Evolutionary conservation across 108 stramenopile species (phyloP).

Genomic region (Skeletonema menzelii): DNA sequence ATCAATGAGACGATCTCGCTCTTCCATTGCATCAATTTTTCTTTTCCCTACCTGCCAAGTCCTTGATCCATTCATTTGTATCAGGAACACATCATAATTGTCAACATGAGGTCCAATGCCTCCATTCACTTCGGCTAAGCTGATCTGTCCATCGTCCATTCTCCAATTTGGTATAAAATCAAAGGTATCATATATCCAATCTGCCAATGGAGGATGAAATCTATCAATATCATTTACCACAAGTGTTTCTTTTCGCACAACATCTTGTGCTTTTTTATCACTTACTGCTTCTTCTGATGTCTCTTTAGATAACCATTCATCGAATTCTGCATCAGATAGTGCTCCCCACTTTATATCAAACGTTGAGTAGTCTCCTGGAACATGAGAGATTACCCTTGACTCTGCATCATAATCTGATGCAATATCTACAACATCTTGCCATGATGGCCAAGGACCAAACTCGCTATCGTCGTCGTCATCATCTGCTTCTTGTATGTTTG

Average conservation of each 20-base stretch:
- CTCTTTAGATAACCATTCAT: conserved; percentile 23
- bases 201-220: conserved; percentile 60
- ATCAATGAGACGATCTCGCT: conserved; percentile 54
- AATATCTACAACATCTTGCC: conserved; percentile 63
- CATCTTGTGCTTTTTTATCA: conserved; percentile 3
- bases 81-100: conserved; percentile 95
- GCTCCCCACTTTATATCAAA: conserved; percentile 67
- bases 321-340: conserved; percentile 25
- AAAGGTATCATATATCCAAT: conserved; percentile 75
- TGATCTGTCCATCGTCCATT: conserved; percentile 90
- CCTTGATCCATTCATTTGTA: conserved; percentile 80
- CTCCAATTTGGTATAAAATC: conserved; percentile 69
- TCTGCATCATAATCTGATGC: conserved; percentile 53
- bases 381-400: conserved; percentile 50
- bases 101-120: conserved; percentile 96
- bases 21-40: conserved; percentile 52
- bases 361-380: conserved; percentile 52
- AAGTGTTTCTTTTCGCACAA: conserved; percentile 48
- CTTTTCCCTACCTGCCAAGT: conserved; percentile 71
- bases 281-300: conserved; percentile 10
- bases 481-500: conserved; percentile 1
- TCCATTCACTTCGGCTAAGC: conserved; percentile 65
- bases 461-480: neutral
- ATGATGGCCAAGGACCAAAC: conserved; percentile 46
- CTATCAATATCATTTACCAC: conserved; percentile 89